Percentiles rank a stretch among this genome's conserved stretches.
phyloP scores from a whole-genome alignment of 805 yeast species.

The Sungouiozyma intestinalis region DNA sequence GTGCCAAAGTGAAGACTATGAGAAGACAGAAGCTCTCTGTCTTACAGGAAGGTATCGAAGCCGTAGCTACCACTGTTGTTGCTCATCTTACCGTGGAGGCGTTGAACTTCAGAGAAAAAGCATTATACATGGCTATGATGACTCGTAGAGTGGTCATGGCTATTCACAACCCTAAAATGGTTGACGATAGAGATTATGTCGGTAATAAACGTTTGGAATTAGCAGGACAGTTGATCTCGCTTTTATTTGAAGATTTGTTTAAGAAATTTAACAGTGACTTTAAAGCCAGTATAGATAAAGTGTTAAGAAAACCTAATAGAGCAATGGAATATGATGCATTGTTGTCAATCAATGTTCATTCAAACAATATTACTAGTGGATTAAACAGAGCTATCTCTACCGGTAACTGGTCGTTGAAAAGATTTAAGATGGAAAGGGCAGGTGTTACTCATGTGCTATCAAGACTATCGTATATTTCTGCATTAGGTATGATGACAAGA shows the following conservation, averaged over 20 bases:
- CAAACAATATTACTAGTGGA: conserved; percentile 89
- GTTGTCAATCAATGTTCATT: conserved; percentile 78
- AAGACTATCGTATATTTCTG: conserved; percentile 84
- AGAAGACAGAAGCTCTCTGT: conserved; percentile 78
- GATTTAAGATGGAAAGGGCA: conserved; percentile 99
- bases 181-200: conserved; percentile 97
- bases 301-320: conserved; percentile 84
- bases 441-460: conserved; percentile 97
- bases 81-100: conserved; percentile 86
- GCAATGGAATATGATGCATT: conserved; percentile 94
- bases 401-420: conserved; percentile 96
- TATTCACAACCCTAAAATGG: conserved; percentile 85
- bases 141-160: conserved; percentile 94
- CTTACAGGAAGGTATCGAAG: conserved; percentile 93
- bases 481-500: conserved; percentile 99
- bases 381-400: conserved; percentile 94
- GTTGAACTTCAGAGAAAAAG: conserved; percentile 86
- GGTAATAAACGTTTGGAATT: conserved; percentile 95
- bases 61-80: conserved; percentile 88
- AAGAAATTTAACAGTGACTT: conserved; percentile 93
- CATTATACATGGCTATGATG: conserved; percentile 90
- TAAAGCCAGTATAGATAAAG: conserved; percentile 89
- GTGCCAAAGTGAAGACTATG: conserved; percentile 83
- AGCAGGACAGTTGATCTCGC: conserved; percentile 94
- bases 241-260: conserved; percentile 91